phyloP scores from a whole-genome alignment of 2,329 filamentous ascomycete species.

The Canariomyces notabilis region DNA sequence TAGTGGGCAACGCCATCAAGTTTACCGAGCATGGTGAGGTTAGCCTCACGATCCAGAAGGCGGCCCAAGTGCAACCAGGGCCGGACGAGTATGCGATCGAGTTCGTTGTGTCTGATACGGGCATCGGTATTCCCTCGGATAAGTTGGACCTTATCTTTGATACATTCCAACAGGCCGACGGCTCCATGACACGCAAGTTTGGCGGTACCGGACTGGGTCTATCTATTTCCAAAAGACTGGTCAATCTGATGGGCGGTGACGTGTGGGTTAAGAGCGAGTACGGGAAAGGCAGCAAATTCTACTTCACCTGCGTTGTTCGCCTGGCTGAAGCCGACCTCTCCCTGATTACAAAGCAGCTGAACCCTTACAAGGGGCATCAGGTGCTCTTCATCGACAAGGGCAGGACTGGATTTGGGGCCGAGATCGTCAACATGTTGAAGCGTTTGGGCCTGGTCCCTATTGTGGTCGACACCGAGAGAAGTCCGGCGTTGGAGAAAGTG shows the following conservation, averaged over 20 bases:
- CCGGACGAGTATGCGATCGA: constrained; percentile 85
- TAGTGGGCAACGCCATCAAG: constrained; percentile 98
- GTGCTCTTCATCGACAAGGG: constrained; percentile 94
- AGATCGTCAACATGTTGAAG: constrained; percentile 73
- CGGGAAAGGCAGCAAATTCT: constrained; percentile 88
- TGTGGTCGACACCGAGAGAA: constrained; percentile 76
- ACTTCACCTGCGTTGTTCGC: constrained; percentile 90
- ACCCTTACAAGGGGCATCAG: constrained; percentile 87
- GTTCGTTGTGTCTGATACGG: constrained; percentile 92
- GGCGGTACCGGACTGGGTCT: constrained; percentile 90
- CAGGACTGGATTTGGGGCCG: constrained; percentile 67
- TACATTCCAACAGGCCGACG: constrained; percentile 97
- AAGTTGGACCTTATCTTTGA: constrained; percentile 97
- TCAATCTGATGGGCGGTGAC: constrained; percentile 93
- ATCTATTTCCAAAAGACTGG: constrained; percentile 90
- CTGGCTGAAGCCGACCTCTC: constrained; percentile 73
- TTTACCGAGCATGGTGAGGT: constrained; percentile 97
- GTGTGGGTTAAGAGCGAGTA: constrained; percentile 94
- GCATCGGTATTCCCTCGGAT: constrained; percentile 91
- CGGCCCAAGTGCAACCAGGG: constrained; percentile 59
- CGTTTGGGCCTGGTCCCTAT: constrained; percentile 75
- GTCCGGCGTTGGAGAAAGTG: constrained; percentile 47
- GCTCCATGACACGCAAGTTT: constrained; percentile 92
- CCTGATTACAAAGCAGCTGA: constrained; percentile 75
- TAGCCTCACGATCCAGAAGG: constrained; percentile 78